These are phyloP conservation scores for Lentinula aciculospora DNA, from an alignment of 768 basidiomycete species.

Conservation along the genomic window DNA sequence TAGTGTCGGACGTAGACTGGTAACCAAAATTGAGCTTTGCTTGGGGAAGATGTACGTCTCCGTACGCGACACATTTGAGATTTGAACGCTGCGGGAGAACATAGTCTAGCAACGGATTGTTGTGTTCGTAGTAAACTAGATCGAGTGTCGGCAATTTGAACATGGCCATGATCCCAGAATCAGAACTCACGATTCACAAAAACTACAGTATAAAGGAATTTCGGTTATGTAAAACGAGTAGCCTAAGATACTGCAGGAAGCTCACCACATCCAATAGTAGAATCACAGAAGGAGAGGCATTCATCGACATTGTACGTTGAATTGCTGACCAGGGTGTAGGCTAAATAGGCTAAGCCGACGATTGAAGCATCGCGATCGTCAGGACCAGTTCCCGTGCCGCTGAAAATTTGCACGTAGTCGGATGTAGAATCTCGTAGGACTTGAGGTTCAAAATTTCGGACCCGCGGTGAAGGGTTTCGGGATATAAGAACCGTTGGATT, in stretches of 20 bases:
- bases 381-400: conserved; percentile 27
- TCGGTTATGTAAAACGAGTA: background rate
- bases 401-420: conserved; percentile 31
- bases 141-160: background rate
- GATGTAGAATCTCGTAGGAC: conserved; percentile 12
- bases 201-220: conserved; percentile 20
- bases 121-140: conserved; percentile 39
- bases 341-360: conserved; percentile 39
- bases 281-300: conserved; percentile 35
- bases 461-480: conserved; percentile 4
- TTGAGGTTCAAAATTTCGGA: conserved; percentile 1
- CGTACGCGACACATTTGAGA: conserved; percentile 43
- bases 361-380: conserved; percentile 37
- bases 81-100: conserved; percentile 33
- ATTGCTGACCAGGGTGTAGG: conserved; percentile 39
- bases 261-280: conserved; percentile 35
- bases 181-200: conserved; percentile 29
- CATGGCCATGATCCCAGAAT: background rate
- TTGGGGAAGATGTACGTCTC: conserved; percentile 32
- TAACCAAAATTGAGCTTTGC: conserved; percentile 45
- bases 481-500: conserved; percentile 9
- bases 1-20: conserved; percentile 28
- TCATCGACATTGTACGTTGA: conserved; percentile 38
- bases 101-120: conserved; percentile 34
- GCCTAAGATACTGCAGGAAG: background rate